These are phyloP conservation scores for Papilionanthe hybrid DNA, from an alignment of 116 monocot genomes.

Conservation along the genomic window DNA sequence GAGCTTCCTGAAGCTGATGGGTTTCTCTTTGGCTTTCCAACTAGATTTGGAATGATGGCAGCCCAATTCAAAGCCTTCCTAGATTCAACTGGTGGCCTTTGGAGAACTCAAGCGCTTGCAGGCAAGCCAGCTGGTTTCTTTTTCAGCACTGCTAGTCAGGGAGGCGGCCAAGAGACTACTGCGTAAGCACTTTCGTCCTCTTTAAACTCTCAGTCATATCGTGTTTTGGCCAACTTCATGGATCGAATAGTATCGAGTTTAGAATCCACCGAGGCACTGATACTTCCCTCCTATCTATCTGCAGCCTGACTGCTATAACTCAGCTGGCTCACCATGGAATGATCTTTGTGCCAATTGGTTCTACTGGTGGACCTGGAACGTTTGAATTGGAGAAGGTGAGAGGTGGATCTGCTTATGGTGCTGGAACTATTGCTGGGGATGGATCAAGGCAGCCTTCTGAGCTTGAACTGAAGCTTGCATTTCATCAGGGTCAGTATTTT, in stretches of 20 bases:
- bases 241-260: background rate
- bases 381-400: constrained; percentile 24
- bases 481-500: constrained; percentile 26
- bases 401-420: constrained; percentile 24
- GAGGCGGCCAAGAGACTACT: constrained; percentile 69
- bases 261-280: background rate
- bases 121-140: constrained; percentile 70
- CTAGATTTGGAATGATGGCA: constrained; percentile 71
- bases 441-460: constrained; percentile 24
- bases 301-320: constrained; percentile 29
- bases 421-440: constrained; percentile 27
- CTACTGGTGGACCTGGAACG: constrained; percentile 22
- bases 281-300: background rate
- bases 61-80: constrained; percentile 64
- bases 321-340: constrained; percentile 28
- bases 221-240: background rate
- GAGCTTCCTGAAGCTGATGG: constrained; percentile 64
- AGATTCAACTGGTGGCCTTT: constrained; percentile 54
- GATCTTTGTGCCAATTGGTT: constrained; percentile 30
- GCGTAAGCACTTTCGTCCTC: constrained; percentile 22
- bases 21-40: constrained; percentile 57
- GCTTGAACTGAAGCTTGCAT: constrained; percentile 15
- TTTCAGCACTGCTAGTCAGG: constrained; percentile 59
- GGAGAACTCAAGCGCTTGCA: constrained; percentile 47
- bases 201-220: too few relatives aligned